Conservation (phyloP, 106 monocot species). For the Phalaenopsis aphrodite region DNA sequence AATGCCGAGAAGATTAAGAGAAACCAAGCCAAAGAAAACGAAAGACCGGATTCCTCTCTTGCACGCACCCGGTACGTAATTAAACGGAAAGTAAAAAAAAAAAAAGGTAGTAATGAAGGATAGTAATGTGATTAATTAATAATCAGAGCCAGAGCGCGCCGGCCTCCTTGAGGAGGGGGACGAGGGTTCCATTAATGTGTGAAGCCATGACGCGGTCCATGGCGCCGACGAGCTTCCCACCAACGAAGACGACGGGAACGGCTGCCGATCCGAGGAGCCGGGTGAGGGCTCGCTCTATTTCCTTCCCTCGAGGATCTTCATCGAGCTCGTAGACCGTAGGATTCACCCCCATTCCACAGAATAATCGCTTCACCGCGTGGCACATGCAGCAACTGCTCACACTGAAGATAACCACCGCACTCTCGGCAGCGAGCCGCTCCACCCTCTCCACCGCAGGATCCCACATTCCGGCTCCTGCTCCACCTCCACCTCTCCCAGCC, state of each 20-base stretch:
- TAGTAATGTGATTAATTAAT: background rate
- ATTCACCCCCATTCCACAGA: constrained; percentile 83
- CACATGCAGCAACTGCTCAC: constrained; percentile 93
- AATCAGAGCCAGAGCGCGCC: constrained; percentile 87
- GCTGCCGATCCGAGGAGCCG: constrained; percentile 30
- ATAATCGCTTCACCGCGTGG: constrained; percentile 78
- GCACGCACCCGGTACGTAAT: background rate
- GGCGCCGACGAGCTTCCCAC: constrained; percentile 82
- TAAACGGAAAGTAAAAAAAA: background rate
- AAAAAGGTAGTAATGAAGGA: background rate
- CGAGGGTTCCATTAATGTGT: constrained; percentile 87
- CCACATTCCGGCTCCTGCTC: background rate
- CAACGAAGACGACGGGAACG: constrained; percentile 62
- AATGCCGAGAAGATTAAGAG: background rate
- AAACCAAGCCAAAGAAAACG: constrained; percentile 7
- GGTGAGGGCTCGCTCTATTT: constrained; percentile 59
- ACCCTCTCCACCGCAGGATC: constrained; percentile 30
- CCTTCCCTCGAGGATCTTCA: constrained; percentile 56
- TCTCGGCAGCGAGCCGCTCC: constrained; percentile 59
- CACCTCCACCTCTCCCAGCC: background rate
- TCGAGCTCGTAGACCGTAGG: constrained; percentile 85
- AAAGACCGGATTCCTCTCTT: constrained; percentile 5
- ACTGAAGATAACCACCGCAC: constrained; percentile 84
- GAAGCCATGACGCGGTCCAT: constrained; percentile 86
- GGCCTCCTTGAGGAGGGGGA: constrained; percentile 81